Percentiles rank a stretch among this genome's conserved stretches.
Conservation (phyloP, 2,329 filamentous ascomycete genomes). For the Pezicula neosporulosa region DNA sequence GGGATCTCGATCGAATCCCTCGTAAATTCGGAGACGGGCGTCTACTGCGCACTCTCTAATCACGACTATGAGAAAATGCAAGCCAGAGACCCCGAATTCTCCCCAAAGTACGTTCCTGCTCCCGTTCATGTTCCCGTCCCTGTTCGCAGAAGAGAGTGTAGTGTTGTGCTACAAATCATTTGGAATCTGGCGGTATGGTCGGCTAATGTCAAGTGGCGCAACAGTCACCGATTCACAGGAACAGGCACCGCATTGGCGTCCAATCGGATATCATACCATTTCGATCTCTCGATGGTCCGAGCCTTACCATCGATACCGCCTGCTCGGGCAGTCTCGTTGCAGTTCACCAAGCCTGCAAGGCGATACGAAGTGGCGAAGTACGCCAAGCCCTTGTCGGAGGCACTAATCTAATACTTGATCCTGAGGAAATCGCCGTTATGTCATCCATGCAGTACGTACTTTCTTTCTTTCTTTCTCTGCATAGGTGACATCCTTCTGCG, state of each 20-base stretch:
- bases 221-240: conserved; percentile 19
- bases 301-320: conserved; percentile 35
- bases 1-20: not conserved
- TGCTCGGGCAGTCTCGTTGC: conserved; percentile 54
- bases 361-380: conserved; percentile 39
- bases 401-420: conserved; percentile 27
- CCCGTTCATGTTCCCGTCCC: too few species aligned
- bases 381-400: conserved; percentile 38
- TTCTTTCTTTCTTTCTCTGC: not conserved
- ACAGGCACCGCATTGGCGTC: conserved; percentile 38
- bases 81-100: conserved; percentile 5
- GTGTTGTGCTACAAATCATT: too few species aligned
- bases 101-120: conserved; percentile 1
- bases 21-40: conserved; percentile 7
- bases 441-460: not conserved
- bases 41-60: conserved; percentile 4
- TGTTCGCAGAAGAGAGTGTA: too few species aligned
- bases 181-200: not conserved
- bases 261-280: conserved; percentile 51
- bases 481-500: not conserved
- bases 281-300: conserved; percentile 47
- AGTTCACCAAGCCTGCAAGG: conserved; percentile 43
- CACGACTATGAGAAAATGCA: conserved; percentile 8
- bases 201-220: not conserved
- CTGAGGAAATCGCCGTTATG: not conserved